Evolutionary conservation across 768 basidiomycete genomes (phyloP).

Genomic region (Roridomyces roridus): DNA sequence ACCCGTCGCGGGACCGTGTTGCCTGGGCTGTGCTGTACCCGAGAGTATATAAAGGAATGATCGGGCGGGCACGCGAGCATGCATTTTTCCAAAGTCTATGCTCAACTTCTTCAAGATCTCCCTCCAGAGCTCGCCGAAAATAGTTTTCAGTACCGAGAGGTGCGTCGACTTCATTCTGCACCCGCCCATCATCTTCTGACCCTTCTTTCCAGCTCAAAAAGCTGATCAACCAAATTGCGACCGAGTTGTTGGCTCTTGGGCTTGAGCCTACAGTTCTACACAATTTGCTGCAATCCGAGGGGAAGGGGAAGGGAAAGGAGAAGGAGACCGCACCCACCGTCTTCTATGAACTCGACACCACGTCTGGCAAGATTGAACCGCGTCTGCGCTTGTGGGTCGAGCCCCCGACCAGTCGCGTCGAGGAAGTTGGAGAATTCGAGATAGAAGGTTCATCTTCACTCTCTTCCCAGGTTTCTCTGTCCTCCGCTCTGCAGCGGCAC

Average conservation of each 20-base stretch:
- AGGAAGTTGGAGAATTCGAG: conserved; percentile 14
- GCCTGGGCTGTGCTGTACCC: too few relatives aligned
- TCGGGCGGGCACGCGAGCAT: too few relatives aligned
- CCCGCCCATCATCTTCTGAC: not conserved
- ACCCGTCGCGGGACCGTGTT: too few relatives aligned
- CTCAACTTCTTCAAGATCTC: conserved; percentile 64
- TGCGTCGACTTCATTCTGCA: conserved; percentile 37
- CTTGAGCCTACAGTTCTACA: conserved; percentile 57
- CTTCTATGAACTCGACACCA: conserved; percentile 62
- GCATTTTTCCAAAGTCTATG: conserved; percentile 79
- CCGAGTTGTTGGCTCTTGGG: conserved; percentile 78
- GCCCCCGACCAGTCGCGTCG: conserved; percentile 23
- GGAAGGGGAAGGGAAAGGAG: conserved; percentile 32
- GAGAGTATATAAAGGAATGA: too few relatives aligned
- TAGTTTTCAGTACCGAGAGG: conserved; percentile 86
- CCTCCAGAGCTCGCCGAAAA: conserved; percentile 80
- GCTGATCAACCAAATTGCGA: conserved; percentile 81
- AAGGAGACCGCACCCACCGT: conserved; percentile 32
- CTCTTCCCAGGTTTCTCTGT: conserved; percentile 21
- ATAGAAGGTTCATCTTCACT: conserved; percentile 14
- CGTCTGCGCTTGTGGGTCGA: conserved; percentile 60
- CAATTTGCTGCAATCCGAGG: conserved; percentile 39
- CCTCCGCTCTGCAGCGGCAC: conserved; percentile 32
- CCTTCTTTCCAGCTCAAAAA: conserved; percentile 75
- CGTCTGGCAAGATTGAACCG: conserved; percentile 58